Conservation (phyloP, 164 flowering plant genomes). For the Buxus sempervirens region DNA sequence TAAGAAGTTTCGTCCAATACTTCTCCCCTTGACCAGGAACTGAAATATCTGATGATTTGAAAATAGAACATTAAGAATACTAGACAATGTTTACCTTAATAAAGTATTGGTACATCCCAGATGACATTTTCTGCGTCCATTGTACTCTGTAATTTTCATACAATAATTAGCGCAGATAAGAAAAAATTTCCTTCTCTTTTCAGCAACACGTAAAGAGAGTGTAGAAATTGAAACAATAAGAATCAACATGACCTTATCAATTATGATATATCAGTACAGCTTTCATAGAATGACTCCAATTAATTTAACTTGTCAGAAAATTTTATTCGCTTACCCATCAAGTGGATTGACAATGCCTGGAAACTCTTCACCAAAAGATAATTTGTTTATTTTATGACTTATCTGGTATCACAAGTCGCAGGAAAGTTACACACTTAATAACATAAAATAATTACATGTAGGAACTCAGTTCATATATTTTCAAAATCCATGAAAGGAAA, state of each 20-base stretch:
- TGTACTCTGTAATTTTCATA: constrained; percentile 44
- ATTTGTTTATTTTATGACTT: constrained; percentile 61
- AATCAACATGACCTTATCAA: not conserved
- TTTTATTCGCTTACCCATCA: constrained; percentile 48
- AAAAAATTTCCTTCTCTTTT: not conserved
- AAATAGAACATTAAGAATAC: not conserved
- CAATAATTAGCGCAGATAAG: constrained; percentile 9
- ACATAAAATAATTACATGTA: not conserved
- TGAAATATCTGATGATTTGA: not conserved
- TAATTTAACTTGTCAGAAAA: not conserved
- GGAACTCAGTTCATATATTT: not conserved
- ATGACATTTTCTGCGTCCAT: constrained; percentile 50
- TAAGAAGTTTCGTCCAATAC: not conserved
- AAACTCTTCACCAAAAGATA: constrained; percentile 61
- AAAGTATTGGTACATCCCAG: constrained; percentile 79
- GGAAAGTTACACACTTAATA: not conserved
- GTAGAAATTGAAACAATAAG: too few relatives aligned
- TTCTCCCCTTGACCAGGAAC: not conserved
- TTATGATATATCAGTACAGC: not conserved
- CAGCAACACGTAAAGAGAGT: too few relatives aligned
- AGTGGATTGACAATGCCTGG: constrained; percentile 76
- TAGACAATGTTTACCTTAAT: constrained; percentile 50
- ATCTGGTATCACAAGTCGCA: constrained; percentile 34
- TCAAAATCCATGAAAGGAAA: not conserved
- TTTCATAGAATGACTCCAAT: not conserved